Conservation (phyloP, 768 basidiomycete species). For the Leccinum boreale region DNA sequence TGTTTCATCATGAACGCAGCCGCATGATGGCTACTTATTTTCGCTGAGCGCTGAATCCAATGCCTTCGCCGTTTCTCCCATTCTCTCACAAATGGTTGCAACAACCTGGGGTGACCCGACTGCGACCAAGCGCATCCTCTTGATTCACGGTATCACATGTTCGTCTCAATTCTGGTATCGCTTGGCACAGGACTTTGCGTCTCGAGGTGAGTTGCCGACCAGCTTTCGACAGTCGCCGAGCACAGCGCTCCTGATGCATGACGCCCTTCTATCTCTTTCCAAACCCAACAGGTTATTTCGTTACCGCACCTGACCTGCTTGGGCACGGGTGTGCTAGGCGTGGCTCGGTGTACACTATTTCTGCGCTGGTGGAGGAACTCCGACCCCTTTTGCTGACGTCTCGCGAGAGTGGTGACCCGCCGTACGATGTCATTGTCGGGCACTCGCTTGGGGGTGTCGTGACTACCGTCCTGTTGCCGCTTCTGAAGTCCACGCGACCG, state of each 20-base stretch:
- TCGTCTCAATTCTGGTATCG: slow-evolving; percentile 15
- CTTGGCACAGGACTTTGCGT: slow-evolving; percentile 13
- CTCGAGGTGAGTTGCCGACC: slow-evolving; percentile 10
- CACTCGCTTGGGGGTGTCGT: slow-evolving; percentile 22
- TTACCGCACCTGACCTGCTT: slow-evolving; percentile 22
- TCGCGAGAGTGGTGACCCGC: not conserved
- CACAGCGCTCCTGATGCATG: not conserved
- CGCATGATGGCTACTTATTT: no score
- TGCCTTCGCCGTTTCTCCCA: not conserved
- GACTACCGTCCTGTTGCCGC: slow-evolving; percentile 8
- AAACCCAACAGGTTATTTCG: slow-evolving; percentile 19
- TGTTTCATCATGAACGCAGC: no score
- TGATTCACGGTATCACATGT: slow-evolving; percentile 20
- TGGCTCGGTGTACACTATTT: slow-evolving; percentile 13
- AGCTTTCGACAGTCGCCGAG: not conserved
- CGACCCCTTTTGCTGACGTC: slow-evolving; percentile 3
- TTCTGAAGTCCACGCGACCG: slow-evolving; percentile 7
- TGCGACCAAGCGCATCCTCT: slow-evolving; percentile 15
- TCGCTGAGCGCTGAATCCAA: not conserved
- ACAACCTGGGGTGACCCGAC: slow-evolving; percentile 16
- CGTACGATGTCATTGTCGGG: slow-evolving; percentile 18
- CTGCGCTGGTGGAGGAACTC: slow-evolving; percentile 12
- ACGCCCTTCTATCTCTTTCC: not conserved
- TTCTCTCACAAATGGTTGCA: not conserved
- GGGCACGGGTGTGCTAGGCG: slow-evolving; percentile 17